Conservation (phyloP, 2,329 filamentous ascomycete genomes). For the Epichloe festucae region DNA sequence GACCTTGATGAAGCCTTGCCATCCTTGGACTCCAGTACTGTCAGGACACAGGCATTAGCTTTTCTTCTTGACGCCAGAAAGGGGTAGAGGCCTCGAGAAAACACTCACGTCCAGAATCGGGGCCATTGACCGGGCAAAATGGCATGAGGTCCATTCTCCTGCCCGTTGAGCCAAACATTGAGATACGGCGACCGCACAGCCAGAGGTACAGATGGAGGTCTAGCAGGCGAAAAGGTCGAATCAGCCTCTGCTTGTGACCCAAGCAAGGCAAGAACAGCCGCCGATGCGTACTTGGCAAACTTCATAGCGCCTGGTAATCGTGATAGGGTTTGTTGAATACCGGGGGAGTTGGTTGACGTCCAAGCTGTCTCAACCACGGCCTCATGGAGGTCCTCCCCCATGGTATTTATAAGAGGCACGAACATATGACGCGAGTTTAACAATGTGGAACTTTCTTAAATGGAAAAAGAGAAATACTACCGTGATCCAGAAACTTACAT, state of each 20-base stretch:
- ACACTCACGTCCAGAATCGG: slow-evolving; percentile 50
- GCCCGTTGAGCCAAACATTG: slow-evolving; percentile 54
- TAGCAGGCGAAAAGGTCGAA: slow-evolving; percentile 49
- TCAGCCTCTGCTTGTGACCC: slow-evolving; percentile 8
- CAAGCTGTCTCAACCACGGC: slow-evolving; percentile 2
- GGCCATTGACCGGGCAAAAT: slow-evolving; percentile 59
- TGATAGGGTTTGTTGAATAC: slow-evolving; percentile 5
- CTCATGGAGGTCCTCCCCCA: slow-evolving; percentile 3
- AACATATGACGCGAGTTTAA: slow-evolving; percentile 2
- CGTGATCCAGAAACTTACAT: neutral
- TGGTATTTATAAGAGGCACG: slow-evolving; percentile 8
- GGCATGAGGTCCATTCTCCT: slow-evolving; percentile 48
- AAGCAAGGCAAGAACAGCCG: slow-evolving; percentile 9
- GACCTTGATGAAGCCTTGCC: slow-evolving; percentile 57
- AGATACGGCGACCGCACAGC: slow-evolving; percentile 66
- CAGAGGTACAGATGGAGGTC: slow-evolving; percentile 56
- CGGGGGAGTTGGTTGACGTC: neutral
- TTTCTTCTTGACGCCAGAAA: neutral
- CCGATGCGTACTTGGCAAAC: slow-evolving; percentile 10
- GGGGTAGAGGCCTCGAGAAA: neutral
- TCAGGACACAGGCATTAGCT: slow-evolving; percentile 10
- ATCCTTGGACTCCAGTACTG: slow-evolving; percentile 41
- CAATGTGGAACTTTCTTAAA: neutral
- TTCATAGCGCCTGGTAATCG: slow-evolving; percentile 9
- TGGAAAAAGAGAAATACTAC: neutral